These are phyloP conservation scores for Filosporella fistucella DNA, from an alignment of 495 filamentous ascomycete species.

Conservation along the genomic window DNA sequence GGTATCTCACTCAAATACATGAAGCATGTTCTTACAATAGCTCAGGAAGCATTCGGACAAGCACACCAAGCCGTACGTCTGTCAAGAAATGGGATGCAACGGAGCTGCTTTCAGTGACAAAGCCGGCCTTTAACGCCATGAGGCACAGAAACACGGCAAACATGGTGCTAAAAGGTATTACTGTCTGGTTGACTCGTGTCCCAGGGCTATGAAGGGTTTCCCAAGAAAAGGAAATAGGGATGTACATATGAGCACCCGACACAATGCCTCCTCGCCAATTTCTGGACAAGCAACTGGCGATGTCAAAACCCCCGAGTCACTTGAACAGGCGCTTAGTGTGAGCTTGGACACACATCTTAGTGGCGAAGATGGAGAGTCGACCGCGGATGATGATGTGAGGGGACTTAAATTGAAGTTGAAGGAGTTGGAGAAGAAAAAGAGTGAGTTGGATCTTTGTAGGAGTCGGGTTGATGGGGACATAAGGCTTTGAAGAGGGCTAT, in stretches of 20 bases:
- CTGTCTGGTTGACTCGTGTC: slow-evolving; percentile 1
- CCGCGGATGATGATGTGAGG: neutral
- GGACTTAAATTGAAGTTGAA: neutral
- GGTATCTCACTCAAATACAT: neutral
- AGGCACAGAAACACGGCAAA: slow-evolving; percentile 3
- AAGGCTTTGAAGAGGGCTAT: slow-evolving; percentile 4
- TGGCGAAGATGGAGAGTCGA: neutral
- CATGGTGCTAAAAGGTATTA: neutral
- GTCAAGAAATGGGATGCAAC: neutral
- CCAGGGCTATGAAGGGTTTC: slow-evolving; percentile 3
- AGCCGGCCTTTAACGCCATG: slow-evolving; percentile 3
- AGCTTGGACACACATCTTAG: neutral
- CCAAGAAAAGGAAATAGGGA: neutral
- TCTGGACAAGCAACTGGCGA: neutral
- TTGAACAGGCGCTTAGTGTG: neutral
- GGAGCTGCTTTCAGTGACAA: slow-evolving; percentile 2
- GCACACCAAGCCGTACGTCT: neutral
- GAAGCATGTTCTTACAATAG: neutral
- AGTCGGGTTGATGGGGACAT: slow-evolving; percentile 3
- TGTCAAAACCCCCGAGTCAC: neutral
- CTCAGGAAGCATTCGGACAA: neutral
- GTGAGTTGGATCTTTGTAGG: neutral
- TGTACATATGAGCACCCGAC: neutral
- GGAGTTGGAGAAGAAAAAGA: slow-evolving; percentile 3
- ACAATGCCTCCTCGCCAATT: neutral